Evolutionary conservation across 2,329 filamentous ascomycete species (phyloP), one percentile per base, ranked within the genome.

Genomic region (Colletotrichum endophyticum): DNA sequence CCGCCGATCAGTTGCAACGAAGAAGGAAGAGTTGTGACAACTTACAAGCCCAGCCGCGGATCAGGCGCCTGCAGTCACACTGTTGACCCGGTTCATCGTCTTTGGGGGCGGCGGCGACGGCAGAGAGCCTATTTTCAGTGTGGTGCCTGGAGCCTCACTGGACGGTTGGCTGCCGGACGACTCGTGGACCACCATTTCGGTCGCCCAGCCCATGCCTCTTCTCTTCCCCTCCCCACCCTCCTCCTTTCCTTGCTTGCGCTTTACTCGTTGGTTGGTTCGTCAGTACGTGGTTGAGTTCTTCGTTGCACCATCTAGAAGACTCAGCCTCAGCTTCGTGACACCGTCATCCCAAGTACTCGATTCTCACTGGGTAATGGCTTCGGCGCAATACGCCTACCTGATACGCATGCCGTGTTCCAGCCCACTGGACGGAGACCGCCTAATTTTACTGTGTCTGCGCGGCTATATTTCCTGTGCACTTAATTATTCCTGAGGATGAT

Each of bases 301-400:
- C 27, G 28, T 34, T 30, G 59, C 59, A 62, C 59, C 28, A 62
- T 62, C 59, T 27, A 62, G 25, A 39, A 64, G 11, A 64, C 62
- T 64, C 30, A 22, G 13, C 66, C 53, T 27, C 66, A 16, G 53
- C 66, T 61, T 69, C 32, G 36, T 44, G 13, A 32, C 32, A 70
- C 34, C 49, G n/a, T 32, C 68, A 28, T 27, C 16, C 13, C 13
- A 16, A 30, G 28, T 72, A 34, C 69, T 44, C 19, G 22, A 28
- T 44, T 32, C 62, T 72, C 25, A 72, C 59, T 66, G 70, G 73
- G 27, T 44, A 59, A 44, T 69, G 57, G 25, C 63, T 64, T 64
- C 70, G 57, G 70, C 64, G 73, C 39, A 73, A 25, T 19, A 57
- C 62, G 22, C 73, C 73, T 39, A 64, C 63, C 70, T 76, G 73